phyloP scores from a whole-genome alignment of 2,329 filamentous ascomycete genomes.

The Periglandula ipomoeae region DNA sequence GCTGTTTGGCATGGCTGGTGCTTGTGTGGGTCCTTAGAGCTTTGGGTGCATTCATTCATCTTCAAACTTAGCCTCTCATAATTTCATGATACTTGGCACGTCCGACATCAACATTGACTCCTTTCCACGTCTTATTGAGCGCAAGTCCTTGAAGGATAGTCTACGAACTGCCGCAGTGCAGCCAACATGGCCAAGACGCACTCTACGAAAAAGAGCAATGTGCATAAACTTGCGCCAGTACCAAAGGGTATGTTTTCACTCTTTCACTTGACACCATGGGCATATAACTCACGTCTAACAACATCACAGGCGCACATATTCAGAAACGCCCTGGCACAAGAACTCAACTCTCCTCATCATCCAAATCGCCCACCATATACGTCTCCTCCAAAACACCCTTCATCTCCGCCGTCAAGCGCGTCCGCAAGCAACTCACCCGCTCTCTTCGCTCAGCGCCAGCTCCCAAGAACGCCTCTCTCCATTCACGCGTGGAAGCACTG shows the following conservation, averaged over 20 bases:
- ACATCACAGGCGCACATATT: slow-evolving; percentile 33
- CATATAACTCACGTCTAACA: not conserved
- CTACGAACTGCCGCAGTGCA: not conserved
- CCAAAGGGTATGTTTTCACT: slow-evolving; percentile 5
- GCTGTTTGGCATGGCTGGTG: too few species aligned
- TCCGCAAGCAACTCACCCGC: slow-evolving; percentile 52
- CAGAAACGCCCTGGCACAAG: slow-evolving; percentile 39
- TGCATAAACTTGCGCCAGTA: slow-evolving; percentile 3
- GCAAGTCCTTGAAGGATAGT: too few species aligned
- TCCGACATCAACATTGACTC: too few species aligned
- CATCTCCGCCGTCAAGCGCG: slow-evolving; percentile 57
- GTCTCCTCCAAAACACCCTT: slow-evolving; percentile 57
- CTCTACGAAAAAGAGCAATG: not conserved
- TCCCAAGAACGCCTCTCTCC: slow-evolving; percentile 36
- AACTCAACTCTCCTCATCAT: slow-evolving; percentile 31
- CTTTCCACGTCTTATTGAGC: too few species aligned
- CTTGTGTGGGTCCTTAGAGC: too few species aligned
- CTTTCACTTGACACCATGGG: not conserved
- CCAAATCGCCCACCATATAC: slow-evolving; percentile 47
- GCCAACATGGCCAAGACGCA: not conserved
- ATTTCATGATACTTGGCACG: too few species aligned
- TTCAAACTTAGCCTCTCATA: too few species aligned
- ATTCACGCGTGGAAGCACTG: slow-evolving; percentile 35
- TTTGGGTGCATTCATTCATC: too few species aligned
- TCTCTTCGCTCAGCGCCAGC: slow-evolving; percentile 36